phyloP scores from a whole-genome alignment of 2,329 filamentous ascomycete species.

The Cryphonectria parasitica region DNA sequence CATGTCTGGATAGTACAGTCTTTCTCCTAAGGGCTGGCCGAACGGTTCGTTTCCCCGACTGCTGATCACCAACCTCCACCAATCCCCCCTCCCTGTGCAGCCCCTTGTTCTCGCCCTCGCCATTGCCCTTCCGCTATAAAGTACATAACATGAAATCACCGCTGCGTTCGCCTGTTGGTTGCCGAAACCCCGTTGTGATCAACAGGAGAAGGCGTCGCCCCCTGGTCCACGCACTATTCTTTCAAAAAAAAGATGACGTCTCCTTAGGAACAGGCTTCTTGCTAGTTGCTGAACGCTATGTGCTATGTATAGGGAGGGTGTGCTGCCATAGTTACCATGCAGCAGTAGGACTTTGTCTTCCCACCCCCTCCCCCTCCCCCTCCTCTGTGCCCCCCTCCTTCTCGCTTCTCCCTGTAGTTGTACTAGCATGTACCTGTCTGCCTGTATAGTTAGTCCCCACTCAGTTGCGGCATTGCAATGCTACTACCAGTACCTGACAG shows the following conservation, averaged over 20 bases:
- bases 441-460: neutral
- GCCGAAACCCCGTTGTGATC: neutral
- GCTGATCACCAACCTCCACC: slow-evolving; percentile 1
- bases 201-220: slow-evolving; percentile 6
- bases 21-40: neutral
- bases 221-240: neutral
- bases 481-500: slow-evolving; percentile 15
- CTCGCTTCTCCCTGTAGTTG: neutral
- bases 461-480: slow-evolving; percentile 1
- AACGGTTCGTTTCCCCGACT: slow-evolving; percentile 5
- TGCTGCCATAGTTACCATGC: neutral
- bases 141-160: neutral
- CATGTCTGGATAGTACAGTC: neutral
- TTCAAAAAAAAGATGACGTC: neutral
- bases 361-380: no score
- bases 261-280: neutral
- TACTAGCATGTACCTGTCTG: slow-evolving; percentile 1
- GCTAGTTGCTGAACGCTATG: neutral
- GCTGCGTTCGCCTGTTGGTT: neutral
- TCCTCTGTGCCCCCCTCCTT: no score
- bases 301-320: neutral
- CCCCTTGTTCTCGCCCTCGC: neutral
- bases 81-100: neutral
- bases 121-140: neutral
- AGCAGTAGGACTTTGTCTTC: neutral